Percentiles rank a stretch among this genome's conserved stretches.
These are phyloP conservation scores for Clitoria ternatea DNA, from an alignment of 306 rosid genomes.

Conservation along the genomic window DNA sequence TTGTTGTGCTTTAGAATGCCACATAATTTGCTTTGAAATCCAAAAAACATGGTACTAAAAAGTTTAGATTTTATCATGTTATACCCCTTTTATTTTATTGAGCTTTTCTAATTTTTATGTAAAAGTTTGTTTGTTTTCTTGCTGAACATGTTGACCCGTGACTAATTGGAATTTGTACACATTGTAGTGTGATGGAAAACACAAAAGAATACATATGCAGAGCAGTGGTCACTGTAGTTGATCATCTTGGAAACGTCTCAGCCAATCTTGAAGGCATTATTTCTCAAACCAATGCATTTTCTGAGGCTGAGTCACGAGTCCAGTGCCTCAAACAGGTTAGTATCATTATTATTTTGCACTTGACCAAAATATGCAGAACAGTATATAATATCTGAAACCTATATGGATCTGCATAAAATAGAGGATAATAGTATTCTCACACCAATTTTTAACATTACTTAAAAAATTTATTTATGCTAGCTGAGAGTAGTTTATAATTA, in stretches of 20 bases:
- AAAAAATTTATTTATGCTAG: not conserved
- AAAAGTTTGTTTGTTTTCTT: not conserved
- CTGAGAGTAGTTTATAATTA: not conserved
- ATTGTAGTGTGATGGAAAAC: conserved; percentile 61
- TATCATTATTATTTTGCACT: not conserved
- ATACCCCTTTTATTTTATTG: not conserved
- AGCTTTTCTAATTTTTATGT: not conserved
- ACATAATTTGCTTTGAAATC: not conserved
- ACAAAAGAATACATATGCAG: conserved; percentile 78
- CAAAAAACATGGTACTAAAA: not conserved
- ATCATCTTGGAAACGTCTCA: conserved; percentile 87
- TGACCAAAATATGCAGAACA: not conserved
- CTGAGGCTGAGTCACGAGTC: conserved; percentile 58
- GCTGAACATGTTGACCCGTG: not conserved
- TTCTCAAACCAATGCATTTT: conserved; percentile 54
- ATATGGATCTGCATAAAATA: not conserved
- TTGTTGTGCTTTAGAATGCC: not conserved
- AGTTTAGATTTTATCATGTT: not conserved
- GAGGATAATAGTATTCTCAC: not conserved
- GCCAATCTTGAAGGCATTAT: conserved; percentile 51
- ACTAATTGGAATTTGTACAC: conserved; percentile 16
- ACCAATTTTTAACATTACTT: not conserved
- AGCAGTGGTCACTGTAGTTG: conserved; percentile 75
- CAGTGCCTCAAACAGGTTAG: conserved; percentile 71
- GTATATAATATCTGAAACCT: not conserved